Conservation (phyloP, 179 eudicot genomes). For the Spergularia azorica region DNA sequence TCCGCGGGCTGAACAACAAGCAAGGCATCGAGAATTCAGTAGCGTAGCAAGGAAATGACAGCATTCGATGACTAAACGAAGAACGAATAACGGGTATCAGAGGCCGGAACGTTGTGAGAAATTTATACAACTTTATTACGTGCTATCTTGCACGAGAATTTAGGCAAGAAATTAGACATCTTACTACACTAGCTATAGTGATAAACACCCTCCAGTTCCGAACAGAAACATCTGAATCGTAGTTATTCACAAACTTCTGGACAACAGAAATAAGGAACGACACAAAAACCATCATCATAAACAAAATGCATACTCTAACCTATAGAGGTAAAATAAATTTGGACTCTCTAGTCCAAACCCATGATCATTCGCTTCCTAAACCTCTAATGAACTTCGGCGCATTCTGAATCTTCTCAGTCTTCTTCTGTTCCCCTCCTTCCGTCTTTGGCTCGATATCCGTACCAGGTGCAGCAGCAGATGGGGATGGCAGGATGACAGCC, state of each 20-base stretch:
- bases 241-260: neutral
- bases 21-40: no score
- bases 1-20: no score
- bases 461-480: slow-evolving; percentile 34
- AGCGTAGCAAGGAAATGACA: no score
- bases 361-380: slow-evolving; percentile 24
- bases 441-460: neutral
- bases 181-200: no score
- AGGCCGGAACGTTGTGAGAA: no score
- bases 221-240: no score
- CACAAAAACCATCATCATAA: neutral
- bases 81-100: no score
- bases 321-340: neutral
- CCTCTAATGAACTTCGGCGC: slow-evolving; percentile 28
- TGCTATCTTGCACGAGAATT: no score
- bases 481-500: slow-evolving; percentile 53
- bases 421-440: neutral
- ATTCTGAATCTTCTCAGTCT: neutral
- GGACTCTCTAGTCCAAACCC: slow-evolving; percentile 19
- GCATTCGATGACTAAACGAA: no score
- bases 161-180: no score
- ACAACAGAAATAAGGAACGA: neutral
- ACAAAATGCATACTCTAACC: slow-evolving; percentile 6
- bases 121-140: no score
- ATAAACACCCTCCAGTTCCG: no score